A percentile compares a stretch with the other conserved stretches of the same genome.
These are phyloP conservation scores for Martensiomyces pterosporus DNA, from an alignment of 192 early-diverging fungal species.

Conservation along the genomic window DNA sequence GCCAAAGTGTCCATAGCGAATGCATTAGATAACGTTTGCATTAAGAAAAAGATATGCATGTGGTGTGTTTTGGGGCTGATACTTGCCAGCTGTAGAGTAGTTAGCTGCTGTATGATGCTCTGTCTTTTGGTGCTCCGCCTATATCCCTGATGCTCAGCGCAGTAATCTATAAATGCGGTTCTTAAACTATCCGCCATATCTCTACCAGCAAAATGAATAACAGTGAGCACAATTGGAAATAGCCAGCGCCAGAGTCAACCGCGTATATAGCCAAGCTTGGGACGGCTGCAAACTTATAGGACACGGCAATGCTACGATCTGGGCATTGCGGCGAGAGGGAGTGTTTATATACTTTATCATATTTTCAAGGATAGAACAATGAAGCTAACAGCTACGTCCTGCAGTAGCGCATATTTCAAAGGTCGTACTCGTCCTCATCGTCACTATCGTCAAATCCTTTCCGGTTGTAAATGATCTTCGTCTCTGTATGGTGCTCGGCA, in stretches of 20 bases:
- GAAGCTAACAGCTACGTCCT: neutral
- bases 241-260: too few relatives aligned
- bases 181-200: constrained; percentile 22
- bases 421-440: constrained; percentile 34
- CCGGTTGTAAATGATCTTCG: constrained; percentile 28
- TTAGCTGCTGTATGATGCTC: constrained; percentile 23
- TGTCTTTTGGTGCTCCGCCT: neutral
- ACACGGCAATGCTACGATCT: too few relatives aligned
- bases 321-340: too few relatives aligned
- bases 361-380: too few relatives aligned
- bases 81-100: constrained; percentile 21
- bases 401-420: constrained; percentile 4
- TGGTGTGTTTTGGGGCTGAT: too few relatives aligned
- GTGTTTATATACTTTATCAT: too few relatives aligned
- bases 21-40: neutral
- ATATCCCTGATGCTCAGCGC: constrained; percentile 7
- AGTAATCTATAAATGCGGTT: constrained; percentile 27
- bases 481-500: constrained; percentile 42
- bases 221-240: too few relatives aligned
- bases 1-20: neutral
- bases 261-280: too few relatives aligned
- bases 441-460: constrained; percentile 13
- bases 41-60: too few relatives aligned
- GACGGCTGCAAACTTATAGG: constrained; percentile 1
- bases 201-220: neutral